Conservation (phyloP, 2,329 filamentous ascomycete species). For the Berkeleyomyces rouxiae region DNA sequence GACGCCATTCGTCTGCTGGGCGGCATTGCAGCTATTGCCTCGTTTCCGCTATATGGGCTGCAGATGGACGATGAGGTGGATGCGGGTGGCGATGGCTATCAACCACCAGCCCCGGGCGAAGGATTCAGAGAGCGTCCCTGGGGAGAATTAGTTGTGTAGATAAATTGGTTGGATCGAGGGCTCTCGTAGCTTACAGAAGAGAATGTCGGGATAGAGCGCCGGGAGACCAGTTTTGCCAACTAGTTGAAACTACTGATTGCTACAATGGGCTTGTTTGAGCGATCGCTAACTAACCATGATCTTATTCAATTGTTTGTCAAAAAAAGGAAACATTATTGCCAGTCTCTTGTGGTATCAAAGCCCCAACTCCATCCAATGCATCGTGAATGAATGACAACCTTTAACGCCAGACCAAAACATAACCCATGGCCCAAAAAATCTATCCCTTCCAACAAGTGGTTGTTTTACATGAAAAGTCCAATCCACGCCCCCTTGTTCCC, state of each 20-base stretch:
- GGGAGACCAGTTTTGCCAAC: too few relatives aligned
- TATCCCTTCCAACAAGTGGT: background rate
- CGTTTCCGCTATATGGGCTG: constrained; percentile 63
- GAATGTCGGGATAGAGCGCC: too few relatives aligned
- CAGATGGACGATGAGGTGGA: constrained; percentile 52
- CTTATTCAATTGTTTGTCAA: background rate
- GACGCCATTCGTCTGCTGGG: constrained; percentile 81
- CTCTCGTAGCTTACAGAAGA: too few relatives aligned
- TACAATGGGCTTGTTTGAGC: too few relatives aligned
- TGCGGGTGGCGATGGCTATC: constrained; percentile 19
- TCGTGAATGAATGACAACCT: background rate
- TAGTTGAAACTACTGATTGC: too few relatives aligned
- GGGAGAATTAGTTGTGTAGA: constrained; percentile 12
- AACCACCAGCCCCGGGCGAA: background rate
- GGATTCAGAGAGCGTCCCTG: constrained; percentile 12
- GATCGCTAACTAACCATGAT: too few relatives aligned
- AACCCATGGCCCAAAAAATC: background rate
- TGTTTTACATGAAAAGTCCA: constrained; percentile 39
- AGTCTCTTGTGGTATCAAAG: background rate
- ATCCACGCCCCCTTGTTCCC: constrained; percentile 41
- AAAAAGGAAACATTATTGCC: background rate
- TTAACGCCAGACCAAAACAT: background rate
- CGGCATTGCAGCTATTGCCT: constrained; percentile 76
- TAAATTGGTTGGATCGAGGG: too few relatives aligned
- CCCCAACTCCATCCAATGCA: background rate